These are phyloP conservation scores for Alternaria gansuensis DNA, from an alignment of 2,329 filamentous ascomycete genomes.

Conservation along the genomic window DNA sequence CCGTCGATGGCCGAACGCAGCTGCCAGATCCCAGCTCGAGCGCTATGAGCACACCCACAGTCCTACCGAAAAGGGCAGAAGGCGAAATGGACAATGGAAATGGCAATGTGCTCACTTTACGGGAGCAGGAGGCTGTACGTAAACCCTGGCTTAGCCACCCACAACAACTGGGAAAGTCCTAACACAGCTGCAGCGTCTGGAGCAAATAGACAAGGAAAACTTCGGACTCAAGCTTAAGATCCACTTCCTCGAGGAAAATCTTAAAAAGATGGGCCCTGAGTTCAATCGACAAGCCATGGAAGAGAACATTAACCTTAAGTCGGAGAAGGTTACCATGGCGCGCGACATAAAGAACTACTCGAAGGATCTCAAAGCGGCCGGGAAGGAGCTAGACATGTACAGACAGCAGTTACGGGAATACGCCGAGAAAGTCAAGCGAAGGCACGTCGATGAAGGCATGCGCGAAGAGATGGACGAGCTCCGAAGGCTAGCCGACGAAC, in stretches of 20 bases:
- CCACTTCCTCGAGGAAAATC: conserved; percentile 90
- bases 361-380: conserved; percentile 82
- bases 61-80: conserved; percentile 71
- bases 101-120: conserved; percentile 88
- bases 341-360: conserved; percentile 85
- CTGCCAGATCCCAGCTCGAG: conserved; percentile 83
- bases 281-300: conserved; percentile 88
- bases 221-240: conserved; percentile 74
- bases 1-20: conserved; percentile 71
- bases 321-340: conserved; percentile 88
- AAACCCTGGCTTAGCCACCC: background rate
- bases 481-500: conserved; percentile 56
- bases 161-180: background rate
- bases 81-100: conserved; percentile 75
- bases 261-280: conserved; percentile 86
- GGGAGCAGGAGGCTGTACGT: conserved; percentile 88
- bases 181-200: conserved; percentile 69
- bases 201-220: conserved; percentile 97
- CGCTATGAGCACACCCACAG: conserved; percentile 79
- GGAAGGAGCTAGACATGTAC: conserved; percentile 86
- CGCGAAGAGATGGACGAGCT: conserved; percentile 67
- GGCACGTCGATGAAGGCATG: conserved; percentile 75
- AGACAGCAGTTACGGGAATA: conserved; percentile 82
- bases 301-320: conserved; percentile 96
- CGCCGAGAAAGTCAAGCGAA: conserved; percentile 80